Conservation (phyloP, 2,329 filamentous ascomycete genomes). For the Calonectria montana region DNA sequence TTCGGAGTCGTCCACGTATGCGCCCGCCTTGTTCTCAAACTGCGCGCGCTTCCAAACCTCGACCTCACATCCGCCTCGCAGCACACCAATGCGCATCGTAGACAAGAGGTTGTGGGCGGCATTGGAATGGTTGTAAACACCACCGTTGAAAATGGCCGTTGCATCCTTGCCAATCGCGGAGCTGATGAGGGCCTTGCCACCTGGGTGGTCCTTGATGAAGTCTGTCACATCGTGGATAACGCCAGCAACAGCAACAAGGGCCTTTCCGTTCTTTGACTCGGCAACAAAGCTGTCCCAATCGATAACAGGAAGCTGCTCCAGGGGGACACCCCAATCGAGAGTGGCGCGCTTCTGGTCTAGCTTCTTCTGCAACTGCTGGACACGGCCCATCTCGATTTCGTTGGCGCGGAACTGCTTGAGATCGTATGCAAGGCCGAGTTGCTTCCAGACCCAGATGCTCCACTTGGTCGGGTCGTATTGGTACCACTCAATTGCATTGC, state of each 20-base stretch:
- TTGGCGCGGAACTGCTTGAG: conserved; percentile 92
- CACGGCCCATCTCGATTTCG: conserved; percentile 90
- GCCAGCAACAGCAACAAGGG: conserved; percentile 81
- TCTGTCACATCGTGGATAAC: conserved; percentile 86
- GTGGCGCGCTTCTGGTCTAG: conserved; percentile 85
- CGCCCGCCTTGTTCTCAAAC: conserved; percentile 84
- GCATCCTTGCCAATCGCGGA: conserved; percentile 88
- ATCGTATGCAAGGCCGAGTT: conserved; percentile 84
- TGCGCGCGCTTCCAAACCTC: conserved; percentile 93
- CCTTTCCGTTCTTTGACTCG: conserved; percentile 80
- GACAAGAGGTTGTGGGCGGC: conserved; percentile 89
- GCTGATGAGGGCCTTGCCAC: conserved; percentile 86
- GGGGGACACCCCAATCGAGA: conserved; percentile 87
- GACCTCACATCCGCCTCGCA: conserved; percentile 87
- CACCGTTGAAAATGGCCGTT: conserved; percentile 91
- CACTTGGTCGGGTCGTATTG: conserved; percentile 95
- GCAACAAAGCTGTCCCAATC: conserved; percentile 88
- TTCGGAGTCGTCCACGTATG: conserved; percentile 81
- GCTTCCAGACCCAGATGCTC: conserved; percentile 87
- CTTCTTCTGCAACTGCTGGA: conserved; percentile 93
- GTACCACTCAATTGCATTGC: conserved; percentile 90
- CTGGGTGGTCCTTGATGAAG: conserved; percentile 90
- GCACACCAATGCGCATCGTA: conserved; percentile 88
- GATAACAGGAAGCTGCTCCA: conserved; percentile 86
- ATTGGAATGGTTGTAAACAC: conserved; percentile 90